These are phyloP conservation scores for Osmanthus fragrans DNA, from an alignment of 257 asterid species.

Conservation along the genomic window DNA sequence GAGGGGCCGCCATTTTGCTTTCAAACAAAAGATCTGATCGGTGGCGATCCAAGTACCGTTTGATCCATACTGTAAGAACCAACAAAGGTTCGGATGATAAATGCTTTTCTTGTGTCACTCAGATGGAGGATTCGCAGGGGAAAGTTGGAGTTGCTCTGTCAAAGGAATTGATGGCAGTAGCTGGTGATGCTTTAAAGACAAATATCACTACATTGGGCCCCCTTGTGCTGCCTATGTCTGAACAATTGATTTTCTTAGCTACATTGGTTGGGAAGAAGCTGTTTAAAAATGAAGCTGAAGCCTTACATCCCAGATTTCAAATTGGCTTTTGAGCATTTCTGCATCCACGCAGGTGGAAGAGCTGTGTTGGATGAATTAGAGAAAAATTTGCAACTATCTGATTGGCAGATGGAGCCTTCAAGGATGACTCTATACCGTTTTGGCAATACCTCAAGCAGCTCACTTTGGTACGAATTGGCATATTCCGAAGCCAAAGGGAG, in stretches of 20 bases:
- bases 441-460: constrained; percentile 39
- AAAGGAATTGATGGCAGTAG: constrained; percentile 37
- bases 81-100: constrained; percentile 34
- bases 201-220: constrained; percentile 29
- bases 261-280: constrained; percentile 25
- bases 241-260: constrained; percentile 24
- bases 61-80: constrained; percentile 35
- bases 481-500: constrained; percentile 40
- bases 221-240: constrained; percentile 25
- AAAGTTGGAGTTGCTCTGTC: constrained; percentile 32
- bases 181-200: constrained; percentile 35
- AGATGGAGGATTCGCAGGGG: constrained; percentile 31
- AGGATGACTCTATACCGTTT: constrained; percentile 36
- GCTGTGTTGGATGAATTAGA: constrained; percentile 34
- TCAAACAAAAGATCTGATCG: constrained; percentile 31
- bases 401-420: constrained; percentile 42
- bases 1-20: constrained; percentile 52
- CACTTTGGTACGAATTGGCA: constrained; percentile 32
- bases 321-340: constrained; percentile 38
- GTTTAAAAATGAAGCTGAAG: constrained; percentile 28
- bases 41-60: constrained; percentile 29
- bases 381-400: constrained; percentile 32
- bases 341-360: constrained; percentile 34
- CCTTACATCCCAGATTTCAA: constrained; percentile 37
- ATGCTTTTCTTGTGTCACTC: constrained; percentile 33